Base-by-base conservation (phyloP, 805 yeast genomes). In the Candida orba region DNA sequence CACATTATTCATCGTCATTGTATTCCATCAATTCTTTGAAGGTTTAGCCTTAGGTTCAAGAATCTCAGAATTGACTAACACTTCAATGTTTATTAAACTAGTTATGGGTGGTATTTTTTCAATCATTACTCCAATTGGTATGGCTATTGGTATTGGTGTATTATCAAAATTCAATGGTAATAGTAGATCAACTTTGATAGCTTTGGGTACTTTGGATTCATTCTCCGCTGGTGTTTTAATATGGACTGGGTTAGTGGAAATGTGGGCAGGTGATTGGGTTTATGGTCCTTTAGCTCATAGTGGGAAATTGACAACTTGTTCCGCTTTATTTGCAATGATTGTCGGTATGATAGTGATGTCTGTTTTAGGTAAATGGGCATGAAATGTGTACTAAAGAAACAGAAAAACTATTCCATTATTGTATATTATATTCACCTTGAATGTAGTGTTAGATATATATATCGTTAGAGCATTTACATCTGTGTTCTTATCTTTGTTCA, bases 1-100 rank as follows among this genome's bases (percentile, higher is more conserved):
- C 47, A 73, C 84, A 3, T 66, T 85, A 39, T 84, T 81, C 59
- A 71, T 81, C 46, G 95, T 73, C 24, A 54, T 73, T 41, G 73
- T 79, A 4, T 78, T 76, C 68, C 88, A 86, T 60, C 95, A 85
- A 63, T 66, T 78, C 63, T 85, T 85, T 57, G 95, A 85, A 65
- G 95, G 95, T 36, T 66, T 86, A 37, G 95, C 93, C 33, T 68
- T 86, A 46, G 95, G 95, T n/a, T 72, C 89, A 7, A 74, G 95
- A 58, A 68, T 83, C 31, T 80, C 86, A 2, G 67, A 68, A 27
- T 66, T 77, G 1, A 41, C 56, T 10, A 41, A 52, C 8, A 44
- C 46, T 30, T 61, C 57, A 45, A 60, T 68, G 43, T 60, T 59
- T 49, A 68, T 77, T 2, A 84, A 84, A 13, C 69, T 78, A 70